Evolutionary conservation across 352 stramenopile genomes (phyloP).

Genomic region (Globisporangium irregulare): DNA sequence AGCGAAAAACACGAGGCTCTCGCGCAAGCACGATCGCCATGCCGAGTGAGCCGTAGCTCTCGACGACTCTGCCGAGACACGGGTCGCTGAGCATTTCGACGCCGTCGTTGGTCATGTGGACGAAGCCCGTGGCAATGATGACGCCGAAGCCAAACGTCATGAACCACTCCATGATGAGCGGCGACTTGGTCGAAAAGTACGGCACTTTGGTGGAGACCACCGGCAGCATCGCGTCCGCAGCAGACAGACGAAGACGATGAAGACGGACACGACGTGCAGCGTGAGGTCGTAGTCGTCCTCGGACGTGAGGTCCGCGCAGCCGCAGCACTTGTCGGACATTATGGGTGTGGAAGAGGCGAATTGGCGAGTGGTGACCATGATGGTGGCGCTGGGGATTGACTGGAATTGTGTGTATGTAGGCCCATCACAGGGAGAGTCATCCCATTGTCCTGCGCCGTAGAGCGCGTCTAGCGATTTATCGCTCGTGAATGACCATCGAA

Average conservation of each 20-base stretch:
- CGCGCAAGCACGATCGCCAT: conserved; percentile 56
- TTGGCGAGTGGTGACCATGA: neutral
- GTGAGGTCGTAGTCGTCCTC: conserved; percentile 46
- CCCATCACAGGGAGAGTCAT: neutral
- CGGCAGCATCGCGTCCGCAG: conserved; percentile 37
- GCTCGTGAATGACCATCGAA: neutral
- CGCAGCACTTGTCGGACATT: conserved; percentile 42
- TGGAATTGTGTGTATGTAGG: neutral
- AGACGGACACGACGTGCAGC: conserved; percentile 47
- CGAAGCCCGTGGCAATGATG: conserved; percentile 61
- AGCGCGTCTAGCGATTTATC: neutral
- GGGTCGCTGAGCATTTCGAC: conserved; percentile 55
- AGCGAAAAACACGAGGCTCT: conserved; percentile 55
- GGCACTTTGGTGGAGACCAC: conserved; percentile 41
- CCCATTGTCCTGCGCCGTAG: neutral
- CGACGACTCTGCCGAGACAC: conserved; percentile 45
- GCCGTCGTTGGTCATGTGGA: conserved; percentile 72
- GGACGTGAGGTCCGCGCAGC: conserved; percentile 29
- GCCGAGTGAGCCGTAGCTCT: conserved; percentile 51
- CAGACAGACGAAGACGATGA: conserved; percentile 56
- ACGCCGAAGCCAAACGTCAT: conserved; percentile 64
- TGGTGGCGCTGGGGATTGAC: neutral
- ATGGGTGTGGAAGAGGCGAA: neutral
- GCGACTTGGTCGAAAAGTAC: conserved; percentile 29
- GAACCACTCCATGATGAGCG: conserved; percentile 44